phyloP scores from a whole-genome alignment of 352 stramenopile species.

The Poterioochromonas sp. region DNA sequence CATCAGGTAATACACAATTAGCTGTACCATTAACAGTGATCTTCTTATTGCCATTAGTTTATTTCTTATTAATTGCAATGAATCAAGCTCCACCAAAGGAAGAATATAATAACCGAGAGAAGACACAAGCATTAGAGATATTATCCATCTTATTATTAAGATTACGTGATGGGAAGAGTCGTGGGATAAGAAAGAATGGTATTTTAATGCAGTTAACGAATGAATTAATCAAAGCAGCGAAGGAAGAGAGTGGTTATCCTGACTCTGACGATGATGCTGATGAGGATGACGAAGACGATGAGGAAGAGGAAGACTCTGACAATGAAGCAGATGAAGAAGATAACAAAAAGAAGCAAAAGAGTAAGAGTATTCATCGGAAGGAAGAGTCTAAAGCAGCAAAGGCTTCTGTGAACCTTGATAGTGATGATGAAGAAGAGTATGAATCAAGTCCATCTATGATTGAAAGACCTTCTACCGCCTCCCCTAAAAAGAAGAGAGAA shows the following conservation, averaged over 20 bases:
- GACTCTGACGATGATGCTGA: slow-evolving; percentile 26
- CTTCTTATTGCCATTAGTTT: neutral
- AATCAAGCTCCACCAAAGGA: slow-evolving; percentile 21
- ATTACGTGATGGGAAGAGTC: slow-evolving; percentile 24
- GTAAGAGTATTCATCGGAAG: neutral
- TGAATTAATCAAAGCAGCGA: slow-evolving; percentile 6
- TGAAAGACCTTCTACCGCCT: neutral
- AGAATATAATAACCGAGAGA: slow-evolving; percentile 2
- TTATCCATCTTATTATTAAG: neutral
- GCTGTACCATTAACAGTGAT: neutral
- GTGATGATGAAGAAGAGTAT: neutral
- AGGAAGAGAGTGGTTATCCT: slow-evolving; percentile 2
- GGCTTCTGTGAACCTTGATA: neutral
- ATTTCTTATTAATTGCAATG: neutral
- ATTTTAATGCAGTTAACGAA: neutral
- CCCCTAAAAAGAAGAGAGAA: neutral
- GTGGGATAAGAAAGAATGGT: slow-evolving; percentile 14
- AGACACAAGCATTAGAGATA: neutral
- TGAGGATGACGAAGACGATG: neutral
- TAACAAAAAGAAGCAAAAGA: neutral
- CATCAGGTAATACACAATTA: slow-evolving; percentile 8
- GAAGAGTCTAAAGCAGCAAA: neutral
- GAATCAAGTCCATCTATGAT: neutral
- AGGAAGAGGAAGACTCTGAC: neutral
- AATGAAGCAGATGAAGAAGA: neutral